phyloP scores from a whole-genome alignment of 2,329 filamentous ascomycete species.

The Penicillium oxalicum region DNA sequence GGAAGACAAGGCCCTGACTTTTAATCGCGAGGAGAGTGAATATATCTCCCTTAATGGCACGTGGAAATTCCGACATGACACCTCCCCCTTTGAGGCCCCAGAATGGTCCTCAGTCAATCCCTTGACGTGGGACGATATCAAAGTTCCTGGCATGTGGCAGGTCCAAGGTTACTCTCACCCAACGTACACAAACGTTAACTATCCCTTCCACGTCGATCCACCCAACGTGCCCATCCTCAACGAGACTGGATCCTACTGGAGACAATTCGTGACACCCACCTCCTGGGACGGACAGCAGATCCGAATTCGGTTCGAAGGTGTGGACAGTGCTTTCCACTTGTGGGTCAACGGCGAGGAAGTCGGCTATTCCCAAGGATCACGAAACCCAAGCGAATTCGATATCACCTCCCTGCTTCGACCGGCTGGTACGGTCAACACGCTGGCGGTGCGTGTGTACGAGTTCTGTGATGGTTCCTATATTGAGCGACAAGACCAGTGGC shows the following conservation, averaged over 20 bases:
- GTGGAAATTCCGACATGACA: slow-evolving; percentile 16
- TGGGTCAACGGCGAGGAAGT: slow-evolving; percentile 60
- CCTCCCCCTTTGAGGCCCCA: slow-evolving; percentile 12
- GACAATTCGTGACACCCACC: slow-evolving; percentile 49
- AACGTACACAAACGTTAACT: slow-evolving; percentile 64
- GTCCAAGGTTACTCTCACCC: slow-evolving; percentile 62
- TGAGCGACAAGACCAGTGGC: slow-evolving; percentile 63
- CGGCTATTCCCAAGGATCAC: slow-evolving; percentile 63
- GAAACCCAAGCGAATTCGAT: slow-evolving; percentile 66
- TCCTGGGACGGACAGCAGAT: slow-evolving; percentile 44
- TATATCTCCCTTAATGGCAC: slow-evolving; percentile 13
- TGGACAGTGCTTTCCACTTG: slow-evolving; percentile 65
- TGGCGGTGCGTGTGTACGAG: slow-evolving; percentile 64
- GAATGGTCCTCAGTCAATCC: slow-evolving; percentile 6
- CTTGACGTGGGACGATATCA: slow-evolving; percentile 1
- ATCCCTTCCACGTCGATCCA: slow-evolving; percentile 60
- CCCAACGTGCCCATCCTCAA: slow-evolving; percentile 59
- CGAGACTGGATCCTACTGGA: slow-evolving; percentile 58
- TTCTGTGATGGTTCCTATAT: slow-evolving; percentile 65
- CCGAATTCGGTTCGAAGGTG: slow-evolving; percentile 63
- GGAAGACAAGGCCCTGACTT: slow-evolving; percentile 45
- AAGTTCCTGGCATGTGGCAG: slow-evolving; percentile 65
- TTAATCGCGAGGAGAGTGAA: slow-evolving; percentile 14
- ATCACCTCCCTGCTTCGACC: slow-evolving; percentile 41
- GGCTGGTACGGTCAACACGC: slow-evolving; percentile 41